Conservation (phyloP, 768 basidiomycete species). For the Phlebiopsis flavidoalba region DNA sequence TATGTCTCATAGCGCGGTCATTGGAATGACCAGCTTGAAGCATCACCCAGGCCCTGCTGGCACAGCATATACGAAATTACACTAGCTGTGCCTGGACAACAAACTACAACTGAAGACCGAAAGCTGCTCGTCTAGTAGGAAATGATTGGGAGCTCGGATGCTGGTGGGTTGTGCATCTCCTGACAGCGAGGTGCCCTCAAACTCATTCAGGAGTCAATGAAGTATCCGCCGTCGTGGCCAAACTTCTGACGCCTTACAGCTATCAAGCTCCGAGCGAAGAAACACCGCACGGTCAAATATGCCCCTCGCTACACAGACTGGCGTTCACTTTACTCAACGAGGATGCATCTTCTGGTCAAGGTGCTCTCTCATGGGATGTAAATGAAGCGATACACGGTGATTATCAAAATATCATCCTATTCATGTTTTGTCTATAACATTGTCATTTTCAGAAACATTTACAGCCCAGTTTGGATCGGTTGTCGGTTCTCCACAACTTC, state of each 20-base stretch:
- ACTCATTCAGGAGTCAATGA: neutral
- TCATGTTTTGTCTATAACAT: neutral
- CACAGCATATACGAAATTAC: neutral
- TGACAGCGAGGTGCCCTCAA: neutral
- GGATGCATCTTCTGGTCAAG: constrained; percentile 64
- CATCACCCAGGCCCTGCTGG: neutral
- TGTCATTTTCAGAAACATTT: constrained; percentile 53
- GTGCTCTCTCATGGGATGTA: constrained; percentile 70
- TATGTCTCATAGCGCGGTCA: neutral
- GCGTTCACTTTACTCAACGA: constrained; percentile 94
- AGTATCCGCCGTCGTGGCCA: constrained; percentile 26
- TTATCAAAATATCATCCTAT: constrained; percentile 2
- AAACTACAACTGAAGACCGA: neutral
- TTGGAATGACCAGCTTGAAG: neutral
- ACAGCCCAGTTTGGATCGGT: constrained; percentile 52
- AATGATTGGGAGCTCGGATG: neutral
- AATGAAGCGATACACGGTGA: constrained; percentile 55
- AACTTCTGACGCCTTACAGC: constrained; percentile 38
- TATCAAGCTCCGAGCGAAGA: constrained; percentile 41
- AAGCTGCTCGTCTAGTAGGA: neutral
- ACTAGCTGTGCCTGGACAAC: neutral
- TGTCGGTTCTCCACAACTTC: constrained; percentile 78
- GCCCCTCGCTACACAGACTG: constrained; percentile 75
- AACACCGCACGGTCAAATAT: constrained; percentile 64
- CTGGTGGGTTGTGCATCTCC: neutral